Conservation (phyloP, 2,329 filamentous ascomycete species). For the Tolypocladium ophioglossoides region DNA sequence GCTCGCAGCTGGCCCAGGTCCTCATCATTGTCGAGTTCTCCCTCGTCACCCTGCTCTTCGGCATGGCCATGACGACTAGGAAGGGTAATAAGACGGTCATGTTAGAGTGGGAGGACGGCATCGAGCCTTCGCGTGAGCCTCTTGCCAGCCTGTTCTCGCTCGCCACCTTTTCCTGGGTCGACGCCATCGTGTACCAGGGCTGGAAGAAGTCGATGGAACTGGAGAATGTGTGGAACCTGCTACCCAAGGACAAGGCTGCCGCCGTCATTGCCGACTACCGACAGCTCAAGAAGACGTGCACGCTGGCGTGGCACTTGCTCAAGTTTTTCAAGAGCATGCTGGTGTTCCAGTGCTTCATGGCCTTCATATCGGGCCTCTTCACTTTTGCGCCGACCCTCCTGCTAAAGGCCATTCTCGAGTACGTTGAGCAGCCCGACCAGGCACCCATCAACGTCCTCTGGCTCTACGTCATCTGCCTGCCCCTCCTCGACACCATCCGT, state of each 20-base stretch:
- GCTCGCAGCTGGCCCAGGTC: constrained; percentile 48
- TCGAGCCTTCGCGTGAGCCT: constrained; percentile 80
- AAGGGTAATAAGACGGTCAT: constrained; percentile 87
- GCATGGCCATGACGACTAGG: constrained; percentile 69
- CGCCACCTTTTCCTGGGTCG: constrained; percentile 83
- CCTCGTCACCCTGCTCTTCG: constrained; percentile 62
- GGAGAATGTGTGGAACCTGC: constrained; percentile 81
- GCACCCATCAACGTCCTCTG: constrained; percentile 82
- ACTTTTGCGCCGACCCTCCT: constrained; percentile 88
- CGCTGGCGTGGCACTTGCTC: constrained; percentile 69
- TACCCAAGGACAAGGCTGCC: constrained; percentile 79
- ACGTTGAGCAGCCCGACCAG: constrained; percentile 71
- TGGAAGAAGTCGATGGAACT: constrained; percentile 79
- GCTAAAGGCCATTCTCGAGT: constrained; percentile 83
- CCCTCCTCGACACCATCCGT: constrained; percentile 69
- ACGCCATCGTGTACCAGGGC: constrained; percentile 78
- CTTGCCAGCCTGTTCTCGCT: constrained; percentile 82
- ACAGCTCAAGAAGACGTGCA: constrained; percentile 70
- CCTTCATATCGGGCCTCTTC: constrained; percentile 67
- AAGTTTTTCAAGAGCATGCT: constrained; percentile 74
- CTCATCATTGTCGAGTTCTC: constrained; percentile 66
- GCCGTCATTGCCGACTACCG: constrained; percentile 73
- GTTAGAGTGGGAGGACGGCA: constrained; percentile 78
- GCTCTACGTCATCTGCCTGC: constrained; percentile 88
- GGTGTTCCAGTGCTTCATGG: constrained; percentile 69